Conservation (phyloP, 805 yeast genomes). For the Tetrapisispora taiwanensis region DNA sequence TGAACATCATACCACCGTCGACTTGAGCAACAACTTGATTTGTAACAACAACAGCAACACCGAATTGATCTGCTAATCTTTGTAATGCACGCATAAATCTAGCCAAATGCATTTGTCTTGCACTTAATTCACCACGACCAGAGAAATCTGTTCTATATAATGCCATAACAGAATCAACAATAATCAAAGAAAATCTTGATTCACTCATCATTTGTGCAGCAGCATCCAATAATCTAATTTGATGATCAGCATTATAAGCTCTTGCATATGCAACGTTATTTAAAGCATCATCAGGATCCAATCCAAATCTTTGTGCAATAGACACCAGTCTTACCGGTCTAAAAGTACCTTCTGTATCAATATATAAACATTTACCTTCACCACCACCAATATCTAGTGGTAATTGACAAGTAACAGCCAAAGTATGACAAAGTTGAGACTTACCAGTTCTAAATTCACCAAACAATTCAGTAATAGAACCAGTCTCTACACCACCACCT, state of each 20-base stretch:
- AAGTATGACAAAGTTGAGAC: constrained; percentile 91
- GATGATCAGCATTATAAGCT: constrained; percentile 96
- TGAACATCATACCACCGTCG: constrained; percentile 71
- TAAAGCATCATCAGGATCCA: constrained; percentile 87
- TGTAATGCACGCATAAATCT: constrained; percentile 86
- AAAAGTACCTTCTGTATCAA: constrained; percentile 96
- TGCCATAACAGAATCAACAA: constrained; percentile 98
- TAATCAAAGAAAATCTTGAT: constrained; percentile 76
- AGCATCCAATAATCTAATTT: constrained; percentile 69
- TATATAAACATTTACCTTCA: constrained; percentile 92
- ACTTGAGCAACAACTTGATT: constrained; percentile 98
- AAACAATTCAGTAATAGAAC: constrained; percentile 89
- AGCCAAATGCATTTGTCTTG: constrained; percentile 90
- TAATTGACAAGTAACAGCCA: constrained; percentile 92
- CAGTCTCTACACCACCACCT: constrained; percentile 97
- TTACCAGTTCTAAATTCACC: constrained; percentile 98
- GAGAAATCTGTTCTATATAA: constrained; percentile 87
- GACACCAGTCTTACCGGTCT: constrained; percentile 84
- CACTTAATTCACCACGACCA: constrained; percentile 92
- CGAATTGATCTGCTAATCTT: constrained; percentile 92
- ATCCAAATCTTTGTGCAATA: constrained; percentile 83
- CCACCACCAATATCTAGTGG: constrained; percentile 98
- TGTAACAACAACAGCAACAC: constrained; percentile 90
- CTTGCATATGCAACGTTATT: constrained; percentile 96
- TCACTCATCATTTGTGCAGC: constrained; percentile 97